Base-by-base conservation (phyloP, 176 grass and related monocot genomes). In the Cenchrus americanus region DNA sequence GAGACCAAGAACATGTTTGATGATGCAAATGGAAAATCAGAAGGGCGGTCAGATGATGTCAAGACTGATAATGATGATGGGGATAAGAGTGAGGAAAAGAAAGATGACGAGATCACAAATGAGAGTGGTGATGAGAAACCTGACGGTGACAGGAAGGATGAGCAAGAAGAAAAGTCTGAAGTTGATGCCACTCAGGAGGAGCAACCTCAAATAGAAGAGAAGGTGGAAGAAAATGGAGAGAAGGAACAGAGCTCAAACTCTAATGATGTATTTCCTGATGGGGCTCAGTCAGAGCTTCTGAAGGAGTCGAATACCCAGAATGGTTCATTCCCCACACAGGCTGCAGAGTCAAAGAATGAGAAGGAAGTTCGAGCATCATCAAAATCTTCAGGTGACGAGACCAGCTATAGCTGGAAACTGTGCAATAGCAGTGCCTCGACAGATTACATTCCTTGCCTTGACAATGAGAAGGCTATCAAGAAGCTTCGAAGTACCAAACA, bases 391-490 rank as follows among this genome's bases (percentile, higher is more conserved):
- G 84, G 55, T 61, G 82, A 90, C 59, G 69, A 76, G 10, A 47
- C 71, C 41, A 87, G 77, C 71, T 90, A 90, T 89, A 91, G 30
- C 80, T 99, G 97, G 97, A 99, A 94, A 32, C 67, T 99, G 76
- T 99, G 97, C 66, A 92, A 86, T 85, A 92, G 27, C 81, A 84
- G 58, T 53, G 80, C 87, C 13, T 73, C 66, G 5, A 69, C 86
- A 49, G 97, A 99, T 91, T 99, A 96, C 81, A 94, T 99, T 61
- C 97, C 97, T 90, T 99, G 97, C 83, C 93, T 99, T 68, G 97
- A 99, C 76, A 96, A 99, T 54, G 88, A 88, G 84, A 95, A 92
- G 83, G 91, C 93, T 78, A 94, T 99, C 75, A 96, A 89, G 89
- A 94, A 91, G 62, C 91, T 99, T 82, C 84, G 66, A 55, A 84